Conservation (phyloP, 2,329 filamentous ascomycete species). For the Fusarium agapanthi region DNA sequence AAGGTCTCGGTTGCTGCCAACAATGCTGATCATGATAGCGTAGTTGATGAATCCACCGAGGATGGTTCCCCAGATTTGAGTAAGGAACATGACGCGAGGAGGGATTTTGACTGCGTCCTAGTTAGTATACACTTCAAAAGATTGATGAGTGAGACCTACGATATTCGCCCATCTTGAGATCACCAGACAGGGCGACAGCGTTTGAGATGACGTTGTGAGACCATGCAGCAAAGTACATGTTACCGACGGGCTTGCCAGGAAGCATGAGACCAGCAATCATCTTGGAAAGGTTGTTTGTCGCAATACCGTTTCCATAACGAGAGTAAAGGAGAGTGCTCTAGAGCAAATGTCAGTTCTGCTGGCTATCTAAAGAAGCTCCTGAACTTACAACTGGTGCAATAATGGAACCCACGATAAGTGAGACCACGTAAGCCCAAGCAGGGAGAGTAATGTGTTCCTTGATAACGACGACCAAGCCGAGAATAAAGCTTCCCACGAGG, state of each 20-base stretch:
- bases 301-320: slow-evolving; percentile 64
- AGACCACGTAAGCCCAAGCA: slow-evolving; percentile 57
- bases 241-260: slow-evolving; percentile 61
- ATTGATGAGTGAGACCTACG: slow-evolving; percentile 46
- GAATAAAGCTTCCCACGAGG: slow-evolving; percentile 55
- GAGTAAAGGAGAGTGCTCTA: slow-evolving; percentile 62
- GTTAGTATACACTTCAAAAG: rapidly evolving
- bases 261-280: slow-evolving; percentile 63
- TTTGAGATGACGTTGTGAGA: slow-evolving; percentile 65
- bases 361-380: rapidly evolving
- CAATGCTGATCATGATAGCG: slow-evolving; percentile 64
- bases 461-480: slow-evolving; percentile 56
- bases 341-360: neutral
- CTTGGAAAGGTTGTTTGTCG: slow-evolving; percentile 66
- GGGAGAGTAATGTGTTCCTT: slow-evolving; percentile 58
- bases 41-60: slow-evolving; percentile 64
- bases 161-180: slow-evolving; percentile 68
- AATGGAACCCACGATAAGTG: slow-evolving; percentile 53
- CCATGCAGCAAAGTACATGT: slow-evolving; percentile 68
- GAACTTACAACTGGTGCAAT: slow-evolving; percentile 59
- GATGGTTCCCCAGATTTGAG: slow-evolving; percentile 64
- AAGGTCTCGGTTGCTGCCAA: slow-evolving; percentile 57
- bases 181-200: slow-evolving; percentile 58
- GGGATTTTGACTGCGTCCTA: slow-evolving; percentile 60
- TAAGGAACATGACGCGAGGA: slow-evolving; percentile 63